phyloP scores from a whole-genome alignment of 495 filamentous ascomycete genomes.

The Daldinia vernicosa region DNA sequence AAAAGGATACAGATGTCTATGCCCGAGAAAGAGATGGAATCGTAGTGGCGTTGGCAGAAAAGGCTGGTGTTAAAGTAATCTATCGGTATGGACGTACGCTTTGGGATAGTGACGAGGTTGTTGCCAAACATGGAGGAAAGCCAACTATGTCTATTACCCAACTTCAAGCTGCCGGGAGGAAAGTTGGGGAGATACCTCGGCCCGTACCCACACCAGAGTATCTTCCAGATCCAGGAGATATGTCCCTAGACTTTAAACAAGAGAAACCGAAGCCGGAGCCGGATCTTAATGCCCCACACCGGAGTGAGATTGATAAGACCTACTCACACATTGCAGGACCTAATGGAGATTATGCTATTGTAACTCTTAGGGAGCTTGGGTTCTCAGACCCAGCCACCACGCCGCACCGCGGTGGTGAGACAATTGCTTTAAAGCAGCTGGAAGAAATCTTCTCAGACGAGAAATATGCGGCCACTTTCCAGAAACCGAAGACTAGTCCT shows the following conservation, averaged over 20 bases:
- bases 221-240: conserved; percentile 69
- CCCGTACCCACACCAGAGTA: conserved; percentile 63
- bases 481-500: conserved; percentile 75
- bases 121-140: conserved; percentile 68
- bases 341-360: conserved; percentile 67
- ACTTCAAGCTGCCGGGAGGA: conserved; percentile 59
- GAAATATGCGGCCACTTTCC: conserved; percentile 71
- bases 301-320: conserved; percentile 57
- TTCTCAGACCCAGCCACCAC: conserved; percentile 63
- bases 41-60: conserved; percentile 63
- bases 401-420: conserved; percentile 71
- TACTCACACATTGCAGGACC: conserved; percentile 69
- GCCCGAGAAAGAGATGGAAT: conserved; percentile 65
- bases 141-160: conserved; percentile 75
- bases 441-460: conserved; percentile 62
- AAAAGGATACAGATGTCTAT: conserved; percentile 77
- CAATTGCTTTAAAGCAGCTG: conserved; percentile 61
- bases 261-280: conserved; percentile 51
- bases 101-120: conserved; percentile 72
- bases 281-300: conserved; percentile 65
- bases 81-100: conserved; percentile 67
- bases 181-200: conserved; percentile 61
- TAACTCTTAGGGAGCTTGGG: conserved; percentile 69
- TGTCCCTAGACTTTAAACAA: conserved; percentile 63
- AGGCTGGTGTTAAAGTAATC: conserved; percentile 71